Evolutionary conservation across 2,329 filamentous ascomycete species (phyloP).

Genomic region (Chalaropsis ovoidea): DNA sequence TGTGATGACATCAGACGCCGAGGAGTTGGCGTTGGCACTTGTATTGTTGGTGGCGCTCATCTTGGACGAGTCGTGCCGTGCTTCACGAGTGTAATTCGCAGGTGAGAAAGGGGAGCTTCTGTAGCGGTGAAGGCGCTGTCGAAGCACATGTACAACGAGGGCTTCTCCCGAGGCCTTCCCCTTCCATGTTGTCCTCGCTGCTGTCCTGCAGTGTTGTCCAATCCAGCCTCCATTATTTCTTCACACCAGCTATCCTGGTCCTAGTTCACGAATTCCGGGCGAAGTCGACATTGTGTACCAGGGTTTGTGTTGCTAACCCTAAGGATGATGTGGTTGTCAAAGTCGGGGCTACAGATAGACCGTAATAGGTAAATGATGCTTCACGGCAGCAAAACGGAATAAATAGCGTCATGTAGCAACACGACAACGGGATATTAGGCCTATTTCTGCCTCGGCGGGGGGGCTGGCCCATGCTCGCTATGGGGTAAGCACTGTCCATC

Average conservation of each 20-base stretch:
- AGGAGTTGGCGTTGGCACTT: neutral
- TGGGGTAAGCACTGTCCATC: conserved; percentile 1
- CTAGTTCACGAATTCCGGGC: neutral
- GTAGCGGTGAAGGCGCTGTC: neutral
- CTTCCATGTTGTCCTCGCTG: neutral
- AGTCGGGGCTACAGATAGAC: no score
- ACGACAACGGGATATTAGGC: no score
- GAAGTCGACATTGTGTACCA: neutral
- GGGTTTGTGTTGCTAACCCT: neutral
- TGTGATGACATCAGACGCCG: conserved; percentile 43
- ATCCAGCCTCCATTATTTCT: neutral
- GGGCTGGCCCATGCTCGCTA: neutral
- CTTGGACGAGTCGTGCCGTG: neutral
- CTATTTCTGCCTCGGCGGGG: neutral
- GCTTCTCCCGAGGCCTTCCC: neutral
- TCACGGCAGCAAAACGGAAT: neutral
- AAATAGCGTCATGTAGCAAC: neutral
- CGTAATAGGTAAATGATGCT: neutral
- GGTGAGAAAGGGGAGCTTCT: neutral
- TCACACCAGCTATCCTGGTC: neutral
- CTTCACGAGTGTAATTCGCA: neutral
- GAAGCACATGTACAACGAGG: neutral
- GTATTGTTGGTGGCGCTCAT: neutral
- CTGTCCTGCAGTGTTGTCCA: neutral
- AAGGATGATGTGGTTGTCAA: no score